Evolutionary conservation across 148 eudicot species (phyloP).

Genomic region (Rhododendron mucronatum): DNA sequence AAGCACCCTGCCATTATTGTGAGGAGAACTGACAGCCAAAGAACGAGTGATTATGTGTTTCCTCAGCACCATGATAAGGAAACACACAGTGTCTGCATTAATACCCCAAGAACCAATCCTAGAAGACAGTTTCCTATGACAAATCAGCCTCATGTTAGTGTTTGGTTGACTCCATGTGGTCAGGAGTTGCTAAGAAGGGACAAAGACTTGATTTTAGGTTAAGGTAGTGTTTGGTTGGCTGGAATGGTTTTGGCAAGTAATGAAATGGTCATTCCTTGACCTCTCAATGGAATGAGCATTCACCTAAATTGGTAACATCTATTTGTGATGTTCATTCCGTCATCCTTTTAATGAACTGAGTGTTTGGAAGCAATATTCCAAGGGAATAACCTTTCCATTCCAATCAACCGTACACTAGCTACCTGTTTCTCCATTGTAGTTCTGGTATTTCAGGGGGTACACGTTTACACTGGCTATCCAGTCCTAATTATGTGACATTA

Average conservation of each 20-base stretch:
- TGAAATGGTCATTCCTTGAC: neutral
- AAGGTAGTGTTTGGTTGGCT: neutral
- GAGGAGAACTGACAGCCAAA: neutral
- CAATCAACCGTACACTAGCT: neutral
- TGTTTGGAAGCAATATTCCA: neutral
- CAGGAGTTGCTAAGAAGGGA: neutral
- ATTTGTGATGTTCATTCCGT: neutral
- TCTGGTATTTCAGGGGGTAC: neutral
- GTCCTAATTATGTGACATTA: neutral
- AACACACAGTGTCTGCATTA: neutral
- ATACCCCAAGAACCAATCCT: neutral
- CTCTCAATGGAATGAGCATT: neutral
- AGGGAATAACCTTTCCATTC: neutral
- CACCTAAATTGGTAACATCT: neutral
- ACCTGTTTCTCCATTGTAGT: neutral
- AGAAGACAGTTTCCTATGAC: neutral
- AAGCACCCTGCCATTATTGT: neutral
- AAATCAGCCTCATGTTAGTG: neutral
- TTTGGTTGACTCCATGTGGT: neutral
- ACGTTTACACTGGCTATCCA: neutral
- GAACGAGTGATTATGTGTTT: neutral
- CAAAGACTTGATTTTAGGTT: neutral
- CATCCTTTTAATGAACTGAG: neutral
- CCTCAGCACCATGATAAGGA: neutral
- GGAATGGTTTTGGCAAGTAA: neutral